Evolutionary conservation across 2,329 filamentous ascomycete genomes (phyloP).

Genomic region (Fusarium verrucosum): DNA sequence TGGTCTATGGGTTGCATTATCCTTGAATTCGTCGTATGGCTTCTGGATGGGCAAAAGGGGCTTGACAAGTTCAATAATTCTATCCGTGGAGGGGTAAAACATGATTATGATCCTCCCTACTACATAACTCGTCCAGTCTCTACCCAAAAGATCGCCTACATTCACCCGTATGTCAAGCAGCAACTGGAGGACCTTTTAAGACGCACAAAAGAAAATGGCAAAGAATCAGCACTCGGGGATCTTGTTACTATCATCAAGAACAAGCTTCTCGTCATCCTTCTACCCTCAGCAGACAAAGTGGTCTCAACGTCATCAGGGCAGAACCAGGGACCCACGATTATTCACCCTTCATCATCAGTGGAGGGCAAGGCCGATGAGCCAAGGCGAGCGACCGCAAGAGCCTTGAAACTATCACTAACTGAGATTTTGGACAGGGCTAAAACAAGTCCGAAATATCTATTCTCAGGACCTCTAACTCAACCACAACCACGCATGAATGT

Average conservation of each 20-base stretch:
- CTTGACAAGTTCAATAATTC: neutral
- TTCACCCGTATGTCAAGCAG: neutral
- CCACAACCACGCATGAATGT: neutral
- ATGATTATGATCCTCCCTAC: constrained; percentile 6
- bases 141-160: neutral
- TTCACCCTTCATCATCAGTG: neutral
- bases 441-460: neutral
- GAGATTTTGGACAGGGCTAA: neutral
- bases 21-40: constrained; percentile 8
- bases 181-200: neutral
- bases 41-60: neutral
- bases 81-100: neutral
- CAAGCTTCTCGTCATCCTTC: neutral
- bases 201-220: too few relatives aligned
- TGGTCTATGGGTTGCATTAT: constrained; percentile 15
- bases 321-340: neutral
- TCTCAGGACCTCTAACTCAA: neutral
- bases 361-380: neutral
- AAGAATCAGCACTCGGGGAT: neutral
- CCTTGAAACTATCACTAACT: neutral
- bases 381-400: neutral
- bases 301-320: neutral
- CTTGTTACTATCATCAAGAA: neutral
- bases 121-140: neutral
- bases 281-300: neutral